Evolutionary conservation across 169 alveolate genomes (phyloP), one percentile per base, ranked within the genome.

Genomic region (Neospora caninum): DNA sequence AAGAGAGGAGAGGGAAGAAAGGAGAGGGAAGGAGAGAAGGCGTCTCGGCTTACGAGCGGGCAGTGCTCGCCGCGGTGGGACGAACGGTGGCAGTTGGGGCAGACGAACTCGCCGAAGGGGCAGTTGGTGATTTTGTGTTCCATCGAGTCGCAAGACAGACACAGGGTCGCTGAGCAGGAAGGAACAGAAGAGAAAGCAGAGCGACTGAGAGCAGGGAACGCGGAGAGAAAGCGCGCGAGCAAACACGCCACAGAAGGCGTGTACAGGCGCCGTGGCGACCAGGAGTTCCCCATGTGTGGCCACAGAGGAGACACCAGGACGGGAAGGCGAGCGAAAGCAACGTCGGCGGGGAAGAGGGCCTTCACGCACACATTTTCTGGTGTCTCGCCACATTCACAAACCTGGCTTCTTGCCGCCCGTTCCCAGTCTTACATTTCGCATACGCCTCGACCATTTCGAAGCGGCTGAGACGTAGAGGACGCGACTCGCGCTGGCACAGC

Each of bases 41-140:
- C 4, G 58, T 49, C 58, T 49, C 58, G 42, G 78, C 94, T 22
- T 13, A 92, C 94, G 84, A 92, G 88, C 0, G 94, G 94, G 39
- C 94, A 92, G 88, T 92, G 94, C 92, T 92, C 96, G 58, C 97
- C 97, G 83, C 97, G 86, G 64, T 96, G 97, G 29, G 97, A 95
- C 53, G 95, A 92, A 29, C 95, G 94, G 92, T 96, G 97, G 82
- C 97, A 96, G 88, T 96, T 96, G 34, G 97, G 97, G 73, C 97
- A 96, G 27, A 96, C 97, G 88, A 96, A 96, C 45, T 95, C 96
- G 86, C 96, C 95, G 87, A 94, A 94, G 69, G 97, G 97, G 42
- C 97, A 96, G 82, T 95, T 93, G 39, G 97, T 95, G 94, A 96
- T 96, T 36, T 95, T 95, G 70, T 96, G 97, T 69, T 95, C 96